A percentile compares a stretch with the other conserved stretches of the same genome.
phyloP scores from a whole-genome alignment of 306 rosid species.

The Trifolium fragiferum region DNA sequence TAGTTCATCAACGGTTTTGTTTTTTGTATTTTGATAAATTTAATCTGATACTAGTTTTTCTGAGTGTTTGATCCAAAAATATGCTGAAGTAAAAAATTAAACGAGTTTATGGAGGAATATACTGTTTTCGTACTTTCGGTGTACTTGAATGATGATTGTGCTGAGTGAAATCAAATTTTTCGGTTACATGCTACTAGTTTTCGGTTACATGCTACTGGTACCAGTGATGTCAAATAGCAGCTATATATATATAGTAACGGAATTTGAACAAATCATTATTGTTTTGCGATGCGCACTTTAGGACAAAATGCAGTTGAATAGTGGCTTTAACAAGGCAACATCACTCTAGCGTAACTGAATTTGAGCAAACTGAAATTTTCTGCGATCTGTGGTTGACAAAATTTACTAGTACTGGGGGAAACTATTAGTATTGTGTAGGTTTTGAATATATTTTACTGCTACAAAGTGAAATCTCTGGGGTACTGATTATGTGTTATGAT shows the following conservation, averaged over 20 bases:
- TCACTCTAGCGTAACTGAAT: neutral
- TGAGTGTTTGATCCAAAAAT: conserved; percentile 12
- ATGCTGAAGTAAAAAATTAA: neutral
- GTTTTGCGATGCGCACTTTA: neutral
- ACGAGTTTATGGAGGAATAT: neutral
- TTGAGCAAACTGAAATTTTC: neutral
- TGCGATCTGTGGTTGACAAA: neutral
- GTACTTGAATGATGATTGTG: neutral
- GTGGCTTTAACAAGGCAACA: neutral
- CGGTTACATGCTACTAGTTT: neutral
- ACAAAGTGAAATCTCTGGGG: conserved; percentile 29
- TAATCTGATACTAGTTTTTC: conserved; percentile 15
- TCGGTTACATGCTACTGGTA: no score
- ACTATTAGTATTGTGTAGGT: neutral
- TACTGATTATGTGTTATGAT: conserved; percentile 38
- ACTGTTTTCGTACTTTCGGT: conserved; percentile 2
- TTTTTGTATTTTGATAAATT: neutral
- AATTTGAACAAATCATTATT: neutral
- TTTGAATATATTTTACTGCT: conserved; percentile 19
- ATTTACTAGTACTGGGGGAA: neutral
- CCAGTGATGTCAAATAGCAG: neutral
- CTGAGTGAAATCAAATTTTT: neutral
- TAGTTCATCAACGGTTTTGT: neutral
- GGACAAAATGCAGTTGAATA: neutral
- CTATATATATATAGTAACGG: neutral